Evolutionary conservation across 805 yeast genomes (phyloP).

Genomic region (Monosporozyma solicola): DNA sequence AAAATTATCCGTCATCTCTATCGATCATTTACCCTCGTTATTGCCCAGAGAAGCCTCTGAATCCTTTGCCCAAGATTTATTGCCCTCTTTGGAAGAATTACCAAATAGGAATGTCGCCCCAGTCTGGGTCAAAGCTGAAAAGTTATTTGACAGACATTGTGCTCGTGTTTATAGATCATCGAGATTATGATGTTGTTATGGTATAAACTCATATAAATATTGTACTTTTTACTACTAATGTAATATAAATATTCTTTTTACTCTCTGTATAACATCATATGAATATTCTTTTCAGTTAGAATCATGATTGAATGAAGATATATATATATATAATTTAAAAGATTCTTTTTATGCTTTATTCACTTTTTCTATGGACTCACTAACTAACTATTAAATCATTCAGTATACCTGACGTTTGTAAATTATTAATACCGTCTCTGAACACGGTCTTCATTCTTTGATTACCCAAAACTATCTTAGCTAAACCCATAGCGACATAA

Average conservation of each 20-base stretch:
- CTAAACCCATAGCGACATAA: slow-evolving; percentile 36
- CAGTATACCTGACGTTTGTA: slow-evolving; percentile 18
- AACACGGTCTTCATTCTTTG: slow-evolving; percentile 40
- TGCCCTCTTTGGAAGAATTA: slow-evolving; percentile 81
- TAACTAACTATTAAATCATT: slow-evolving; percentile 8
- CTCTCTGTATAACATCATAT: not conserved
- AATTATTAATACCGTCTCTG: slow-evolving; percentile 25
- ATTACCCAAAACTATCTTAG: slow-evolving; percentile 44
- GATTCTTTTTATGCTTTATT: too few relatives aligned
- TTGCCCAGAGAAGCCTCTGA: slow-evolving; percentile 97
- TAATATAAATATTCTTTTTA: not conserved
- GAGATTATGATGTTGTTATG: slow-evolving; percentile 27
- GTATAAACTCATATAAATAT: not conserved
- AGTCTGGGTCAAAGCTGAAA: slow-evolving; percentile 87
- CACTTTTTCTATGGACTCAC: not conserved
- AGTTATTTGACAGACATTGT: slow-evolving; percentile 76
- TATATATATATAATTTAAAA: too few relatives aligned
- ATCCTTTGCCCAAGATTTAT: slow-evolving; percentile 73
- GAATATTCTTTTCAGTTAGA: not conserved
- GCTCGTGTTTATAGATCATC: slow-evolving; percentile 50
- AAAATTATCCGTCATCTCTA: slow-evolving; percentile 81
- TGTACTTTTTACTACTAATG: too few relatives aligned
- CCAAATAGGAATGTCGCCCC: slow-evolving; percentile 75
- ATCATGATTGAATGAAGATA: too few relatives aligned
- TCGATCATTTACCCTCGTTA: slow-evolving; percentile 92